phyloP scores from a whole-genome alignment of 331 rosid genomes.

The Quercus tomentella region DNA sequence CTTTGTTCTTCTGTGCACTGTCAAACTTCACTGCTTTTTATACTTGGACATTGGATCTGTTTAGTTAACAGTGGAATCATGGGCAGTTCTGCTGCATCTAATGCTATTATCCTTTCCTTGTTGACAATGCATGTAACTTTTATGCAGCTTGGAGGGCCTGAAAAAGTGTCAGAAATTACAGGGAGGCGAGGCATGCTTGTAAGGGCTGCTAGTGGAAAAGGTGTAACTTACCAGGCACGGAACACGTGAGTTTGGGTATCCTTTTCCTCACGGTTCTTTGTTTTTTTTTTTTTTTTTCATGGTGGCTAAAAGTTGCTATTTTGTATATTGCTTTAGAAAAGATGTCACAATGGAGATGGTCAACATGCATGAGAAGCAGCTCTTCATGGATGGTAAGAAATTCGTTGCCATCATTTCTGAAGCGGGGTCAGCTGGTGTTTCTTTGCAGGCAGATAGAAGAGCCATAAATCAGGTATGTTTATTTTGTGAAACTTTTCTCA shows the following conservation, averaged over 20 bases:
- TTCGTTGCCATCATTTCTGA: slow-evolving; percentile 83
- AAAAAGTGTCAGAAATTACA: slow-evolving; percentile 84
- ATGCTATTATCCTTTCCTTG: not conserved
- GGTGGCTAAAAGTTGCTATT: slow-evolving; percentile 9
- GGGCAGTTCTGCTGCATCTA: not conserved
- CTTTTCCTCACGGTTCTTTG: not conserved
- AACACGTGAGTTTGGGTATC: slow-evolving; percentile 59
- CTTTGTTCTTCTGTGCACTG: not conserved
- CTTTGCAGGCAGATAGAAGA: slow-evolving; percentile 93
- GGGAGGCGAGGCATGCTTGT: slow-evolving; percentile 97
- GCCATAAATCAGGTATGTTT: slow-evolving; percentile 66
- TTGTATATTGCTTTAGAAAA: slow-evolving; percentile 46
- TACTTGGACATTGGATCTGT: not conserved
- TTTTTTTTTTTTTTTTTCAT: not conserved
- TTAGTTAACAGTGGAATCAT: not conserved
- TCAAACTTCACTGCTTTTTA: not conserved
- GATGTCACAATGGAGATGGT: slow-evolving; percentile 89
- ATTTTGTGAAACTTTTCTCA: not conserved
- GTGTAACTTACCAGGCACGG: slow-evolving; percentile 82
- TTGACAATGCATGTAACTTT: slow-evolving; percentile 9
- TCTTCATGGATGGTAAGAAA: slow-evolving; percentile 87
- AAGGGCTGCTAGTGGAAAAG: slow-evolving; percentile 75
- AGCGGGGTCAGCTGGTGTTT: slow-evolving; percentile 96
- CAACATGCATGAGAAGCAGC: slow-evolving; percentile 91
- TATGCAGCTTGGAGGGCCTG: slow-evolving; percentile 90